Conservation (phyloP, 305 asterid genomes). For the Fraxinus xanthoxyloides region DNA sequence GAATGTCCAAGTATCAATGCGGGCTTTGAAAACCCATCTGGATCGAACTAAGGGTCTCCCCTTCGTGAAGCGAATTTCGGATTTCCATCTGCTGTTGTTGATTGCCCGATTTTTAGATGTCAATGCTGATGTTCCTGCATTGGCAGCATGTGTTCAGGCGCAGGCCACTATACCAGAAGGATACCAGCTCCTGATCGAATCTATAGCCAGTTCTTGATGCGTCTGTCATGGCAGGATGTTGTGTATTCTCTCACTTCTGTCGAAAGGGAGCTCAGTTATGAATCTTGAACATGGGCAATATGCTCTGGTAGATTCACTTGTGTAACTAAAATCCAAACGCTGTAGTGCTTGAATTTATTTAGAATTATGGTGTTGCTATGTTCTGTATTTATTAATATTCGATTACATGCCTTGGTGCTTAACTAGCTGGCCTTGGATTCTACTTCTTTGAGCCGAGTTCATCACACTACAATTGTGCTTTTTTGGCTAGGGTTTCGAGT, state of each 20-base stretch:
- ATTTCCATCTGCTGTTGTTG: conserved; percentile 80
- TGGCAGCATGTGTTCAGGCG: conserved; percentile 61
- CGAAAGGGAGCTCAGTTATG: not conserved
- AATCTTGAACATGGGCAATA: not conserved
- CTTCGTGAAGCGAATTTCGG: conserved; percentile 77
- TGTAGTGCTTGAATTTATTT: conserved; percentile 3
- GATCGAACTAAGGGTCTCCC: conserved; percentile 62
- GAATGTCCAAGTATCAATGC: conserved; percentile 45
- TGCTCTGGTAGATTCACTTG: conserved; percentile 9
- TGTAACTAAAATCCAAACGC: conserved; percentile 17
- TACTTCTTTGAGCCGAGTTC: not conserved
- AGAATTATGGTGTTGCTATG: conserved; percentile 19
- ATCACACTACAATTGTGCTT: not conserved
- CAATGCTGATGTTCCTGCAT: conserved; percentile 75
- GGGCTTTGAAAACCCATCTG: conserved; percentile 66
- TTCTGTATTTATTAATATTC: conserved; percentile 11
- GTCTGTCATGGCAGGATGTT: conserved; percentile 36
- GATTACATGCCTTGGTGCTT: not conserved
- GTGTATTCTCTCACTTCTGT: not conserved
- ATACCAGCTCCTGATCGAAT: conserved; percentile 79
- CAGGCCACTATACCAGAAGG: conserved; percentile 84
- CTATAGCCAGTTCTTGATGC: conserved; percentile 54
- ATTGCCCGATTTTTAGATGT: conserved; percentile 68
- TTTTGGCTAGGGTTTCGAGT: not conserved
- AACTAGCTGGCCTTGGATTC: not conserved